These are phyloP conservation scores for Clausena lansium DNA, from an alignment of 345 rosid species.

Conservation along the genomic window DNA sequence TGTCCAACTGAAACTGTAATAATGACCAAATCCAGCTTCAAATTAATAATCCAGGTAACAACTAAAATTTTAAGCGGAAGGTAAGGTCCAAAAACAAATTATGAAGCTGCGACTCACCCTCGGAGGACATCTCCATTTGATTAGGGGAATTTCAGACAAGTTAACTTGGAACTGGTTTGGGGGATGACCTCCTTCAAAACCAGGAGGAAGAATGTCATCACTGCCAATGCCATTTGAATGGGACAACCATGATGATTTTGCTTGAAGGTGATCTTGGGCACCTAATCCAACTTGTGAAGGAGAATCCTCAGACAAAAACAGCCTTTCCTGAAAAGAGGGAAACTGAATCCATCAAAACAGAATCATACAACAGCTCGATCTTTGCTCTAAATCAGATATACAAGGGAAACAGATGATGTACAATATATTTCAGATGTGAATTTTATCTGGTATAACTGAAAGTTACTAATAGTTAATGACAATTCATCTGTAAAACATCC, in stretches of 20 bases:
- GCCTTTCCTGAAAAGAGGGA: conserved; percentile 53
- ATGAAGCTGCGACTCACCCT: conserved; percentile 42
- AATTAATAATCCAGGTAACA: conserved; percentile 14
- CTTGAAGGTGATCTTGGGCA: conserved; percentile 93
- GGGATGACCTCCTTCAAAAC: conserved; percentile 72
- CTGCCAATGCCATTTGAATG: conserved; percentile 42
- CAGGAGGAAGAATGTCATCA: conserved; percentile 84
- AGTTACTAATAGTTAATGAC: too few relatives aligned
- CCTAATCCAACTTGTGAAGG: conserved; percentile 84
- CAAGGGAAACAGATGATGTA: background rate
- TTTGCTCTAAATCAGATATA: background rate
- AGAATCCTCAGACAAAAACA: conserved; percentile 83
- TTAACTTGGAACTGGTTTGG: conserved; percentile 46
- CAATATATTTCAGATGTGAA: background rate
- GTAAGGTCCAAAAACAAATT: background rate
- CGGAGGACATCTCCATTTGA: conserved; percentile 71
- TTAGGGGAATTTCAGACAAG: conserved; percentile 64
- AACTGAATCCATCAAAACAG: background rate
- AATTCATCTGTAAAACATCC: conserved; percentile 1
- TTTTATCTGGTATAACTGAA: background rate
- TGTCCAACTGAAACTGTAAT: conserved; percentile 57
- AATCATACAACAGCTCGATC: background rate
- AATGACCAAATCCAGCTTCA: conserved; percentile 22
- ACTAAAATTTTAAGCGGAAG: background rate
- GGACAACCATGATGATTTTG: conserved; percentile 55